Conservation (phyloP, 1,139 yeast genomes). For the Taphrina wiesneri region DNA sequence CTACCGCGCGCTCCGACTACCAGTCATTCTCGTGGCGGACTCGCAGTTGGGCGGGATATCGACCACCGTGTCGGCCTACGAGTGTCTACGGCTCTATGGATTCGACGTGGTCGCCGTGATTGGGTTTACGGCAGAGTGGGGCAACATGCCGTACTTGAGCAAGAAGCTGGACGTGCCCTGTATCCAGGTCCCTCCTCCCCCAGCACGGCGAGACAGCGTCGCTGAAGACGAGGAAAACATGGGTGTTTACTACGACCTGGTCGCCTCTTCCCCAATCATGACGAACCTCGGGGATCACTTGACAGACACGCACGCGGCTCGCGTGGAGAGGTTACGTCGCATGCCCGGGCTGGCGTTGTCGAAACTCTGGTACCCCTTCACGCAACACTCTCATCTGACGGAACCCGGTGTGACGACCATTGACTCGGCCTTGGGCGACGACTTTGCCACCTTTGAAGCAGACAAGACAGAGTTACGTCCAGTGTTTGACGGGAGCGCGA, state of each 20-base stretch:
- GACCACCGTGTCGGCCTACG: conserved; percentile 43
- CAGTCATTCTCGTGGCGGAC: conserved; percentile 43
- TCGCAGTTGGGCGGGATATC: conserved; percentile 43
- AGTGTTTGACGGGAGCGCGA: conserved; percentile 44
- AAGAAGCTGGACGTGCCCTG: conserved; percentile 37
- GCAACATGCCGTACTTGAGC: conserved; percentile 41
- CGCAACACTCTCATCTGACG: conserved; percentile 42
- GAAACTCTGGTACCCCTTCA: conserved; percentile 44
- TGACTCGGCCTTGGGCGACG: conserved; percentile 43
- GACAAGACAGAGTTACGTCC: conserved; percentile 35
- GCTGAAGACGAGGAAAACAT: conserved; percentile 38
- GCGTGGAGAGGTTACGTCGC: conserved; percentile 37
- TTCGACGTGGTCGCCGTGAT: conserved; percentile 41
- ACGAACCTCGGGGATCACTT: conserved; percentile 36
- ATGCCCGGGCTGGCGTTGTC: conserved; percentile 41
- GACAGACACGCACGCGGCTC: conserved; percentile 35
- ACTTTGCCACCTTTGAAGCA: conserved; percentile 37
- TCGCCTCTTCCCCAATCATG: conserved; percentile 35
- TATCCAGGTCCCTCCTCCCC: conserved; percentile 39
- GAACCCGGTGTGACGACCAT: conserved; percentile 41
- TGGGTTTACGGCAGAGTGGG: conserved; percentile 39
- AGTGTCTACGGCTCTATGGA: conserved; percentile 42
- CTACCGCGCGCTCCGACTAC: conserved; percentile 42
- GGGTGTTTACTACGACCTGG: conserved; percentile 40
- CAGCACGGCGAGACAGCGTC: conserved; percentile 33